Conservation (phyloP, 352 stramenopile species). For the Elongisporangium undulatum region DNA sequence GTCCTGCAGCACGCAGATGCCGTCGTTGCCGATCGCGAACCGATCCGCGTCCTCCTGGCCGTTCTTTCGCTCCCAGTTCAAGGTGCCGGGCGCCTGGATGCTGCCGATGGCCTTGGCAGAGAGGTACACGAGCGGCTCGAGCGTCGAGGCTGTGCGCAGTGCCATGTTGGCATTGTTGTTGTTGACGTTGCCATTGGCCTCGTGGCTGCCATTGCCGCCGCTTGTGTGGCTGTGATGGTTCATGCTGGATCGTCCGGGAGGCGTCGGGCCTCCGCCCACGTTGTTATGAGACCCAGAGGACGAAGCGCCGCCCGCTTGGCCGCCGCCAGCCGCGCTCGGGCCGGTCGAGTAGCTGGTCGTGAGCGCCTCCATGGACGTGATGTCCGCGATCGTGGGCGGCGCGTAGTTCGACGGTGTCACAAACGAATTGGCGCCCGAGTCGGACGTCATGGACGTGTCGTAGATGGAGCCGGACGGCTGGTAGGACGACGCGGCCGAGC, state of each 20-base stretch:
- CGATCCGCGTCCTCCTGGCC: conserved; percentile 9
- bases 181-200: conserved; percentile 1
- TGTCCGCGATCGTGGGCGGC: not conserved
- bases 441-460: not conserved
- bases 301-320: not conserved
- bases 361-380: not conserved
- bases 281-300: not conserved
- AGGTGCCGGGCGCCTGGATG: conserved; percentile 10
- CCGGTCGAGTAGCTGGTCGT: not conserved
- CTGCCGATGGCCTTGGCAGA: conserved; percentile 13
- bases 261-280: not conserved
- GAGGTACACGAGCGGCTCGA: conserved; percentile 21
- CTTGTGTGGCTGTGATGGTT: not conserved
- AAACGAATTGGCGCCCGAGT: not conserved
- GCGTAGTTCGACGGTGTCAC: not conserved
- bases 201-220: not conserved
- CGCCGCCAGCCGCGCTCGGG: not conserved
- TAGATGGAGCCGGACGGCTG: not conserved
- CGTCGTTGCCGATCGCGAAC: conserved; percentile 28
- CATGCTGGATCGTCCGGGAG: not conserved
- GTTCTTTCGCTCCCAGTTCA: conserved; percentile 22
- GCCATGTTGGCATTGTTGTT: not conserved
- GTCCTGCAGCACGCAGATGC: conserved; percentile 22
- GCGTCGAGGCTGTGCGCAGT: not conserved
- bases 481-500: not conserved